These are phyloP conservation scores for Aphanomyces astaci DNA, from an alignment of 352 stramenopile species.

Conservation along the genomic window DNA sequence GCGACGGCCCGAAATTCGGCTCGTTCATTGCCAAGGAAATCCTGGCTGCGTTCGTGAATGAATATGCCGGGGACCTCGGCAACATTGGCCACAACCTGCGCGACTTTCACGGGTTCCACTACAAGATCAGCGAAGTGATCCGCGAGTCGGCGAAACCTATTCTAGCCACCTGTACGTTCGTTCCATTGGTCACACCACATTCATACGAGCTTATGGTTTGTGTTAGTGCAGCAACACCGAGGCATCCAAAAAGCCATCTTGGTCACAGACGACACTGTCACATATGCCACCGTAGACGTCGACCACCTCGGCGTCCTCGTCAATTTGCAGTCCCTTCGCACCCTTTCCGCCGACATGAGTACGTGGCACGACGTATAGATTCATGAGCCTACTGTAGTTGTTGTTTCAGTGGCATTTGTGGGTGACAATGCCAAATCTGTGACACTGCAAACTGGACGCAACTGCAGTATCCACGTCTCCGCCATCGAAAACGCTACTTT, in stretches of 20 bases:
- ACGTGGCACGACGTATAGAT: slow-evolving; percentile 24
- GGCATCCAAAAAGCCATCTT: slow-evolving; percentile 85
- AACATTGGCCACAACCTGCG: slow-evolving; percentile 85
- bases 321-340: slow-evolving; percentile 83
- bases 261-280: slow-evolving; percentile 77
- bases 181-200: background rate
- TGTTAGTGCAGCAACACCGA: slow-evolving; percentile 74
- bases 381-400: background rate
- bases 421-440: slow-evolving; percentile 73
- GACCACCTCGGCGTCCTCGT: slow-evolving; percentile 87
- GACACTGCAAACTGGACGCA: slow-evolving; percentile 79
- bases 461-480: slow-evolving; percentile 82
- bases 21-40: slow-evolving; percentile 85
- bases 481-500: slow-evolving; percentile 71
- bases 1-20: slow-evolving; percentile 68
- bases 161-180: slow-evolving; percentile 61
- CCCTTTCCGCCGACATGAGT: slow-evolving; percentile 82
- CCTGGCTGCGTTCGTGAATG: slow-evolving; percentile 67
- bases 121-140: slow-evolving; percentile 73
- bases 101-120: slow-evolving; percentile 87
- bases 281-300: slow-evolving; percentile 76
- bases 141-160: slow-evolving; percentile 78
- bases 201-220: background rate
- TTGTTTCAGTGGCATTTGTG: slow-evolving; percentile 64
- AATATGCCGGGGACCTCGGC: slow-evolving; percentile 67